A percentile compares a stretch with the other conserved stretches of the same genome.
phyloP scores from a whole-genome alignment of 163 green algal species.

The Chlamydomonas reinhardtii region DNA sequence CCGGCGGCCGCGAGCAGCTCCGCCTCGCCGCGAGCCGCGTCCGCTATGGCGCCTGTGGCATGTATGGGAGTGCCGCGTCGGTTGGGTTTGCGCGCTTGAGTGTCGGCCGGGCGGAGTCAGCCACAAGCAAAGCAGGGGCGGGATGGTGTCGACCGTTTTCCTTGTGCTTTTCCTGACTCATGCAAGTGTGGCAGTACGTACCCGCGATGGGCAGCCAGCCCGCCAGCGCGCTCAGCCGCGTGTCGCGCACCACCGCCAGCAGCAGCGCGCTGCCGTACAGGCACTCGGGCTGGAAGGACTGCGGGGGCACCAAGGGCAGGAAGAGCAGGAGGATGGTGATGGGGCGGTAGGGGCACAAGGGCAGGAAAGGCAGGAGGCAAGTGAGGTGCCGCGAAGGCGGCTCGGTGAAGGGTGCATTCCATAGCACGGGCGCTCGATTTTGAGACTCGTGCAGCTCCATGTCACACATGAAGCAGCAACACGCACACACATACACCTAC shows the following conservation, averaged over 20 bases:
- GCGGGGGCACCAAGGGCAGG: background rate
- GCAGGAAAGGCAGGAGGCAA: background rate
- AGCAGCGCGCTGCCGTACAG: slow-evolving; percentile 48
- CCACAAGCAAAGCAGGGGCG: too few species aligned
- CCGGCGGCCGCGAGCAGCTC: slow-evolving; percentile 11
- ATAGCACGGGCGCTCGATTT: too few species aligned
- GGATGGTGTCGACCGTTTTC: too few species aligned
- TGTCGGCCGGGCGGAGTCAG: too few species aligned
- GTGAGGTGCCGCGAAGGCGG: too few species aligned
- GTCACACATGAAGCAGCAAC: background rate
- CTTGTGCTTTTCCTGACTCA: too few species aligned
- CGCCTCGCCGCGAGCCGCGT: slow-evolving; percentile 29
- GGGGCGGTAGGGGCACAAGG: background rate
- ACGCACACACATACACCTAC: background rate
- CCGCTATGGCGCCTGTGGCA: slow-evolving; percentile 17
- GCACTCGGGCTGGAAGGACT: slow-evolving; percentile 40
- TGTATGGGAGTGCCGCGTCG: too few species aligned
- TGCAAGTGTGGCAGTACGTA: too few species aligned
- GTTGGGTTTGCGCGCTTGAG: too few species aligned
- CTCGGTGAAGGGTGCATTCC: too few species aligned
- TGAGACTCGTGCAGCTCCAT: too few species aligned
- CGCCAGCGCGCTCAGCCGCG: slow-evolving; percentile 27
- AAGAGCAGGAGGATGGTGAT: too few species aligned
- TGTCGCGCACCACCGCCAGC: slow-evolving; percentile 38
- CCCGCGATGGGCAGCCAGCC: slow-evolving; percentile 53